Evolutionary conservation across 345 rosid genomes (phyloP).

Genomic region (Conringia planisiliqua): DNA sequence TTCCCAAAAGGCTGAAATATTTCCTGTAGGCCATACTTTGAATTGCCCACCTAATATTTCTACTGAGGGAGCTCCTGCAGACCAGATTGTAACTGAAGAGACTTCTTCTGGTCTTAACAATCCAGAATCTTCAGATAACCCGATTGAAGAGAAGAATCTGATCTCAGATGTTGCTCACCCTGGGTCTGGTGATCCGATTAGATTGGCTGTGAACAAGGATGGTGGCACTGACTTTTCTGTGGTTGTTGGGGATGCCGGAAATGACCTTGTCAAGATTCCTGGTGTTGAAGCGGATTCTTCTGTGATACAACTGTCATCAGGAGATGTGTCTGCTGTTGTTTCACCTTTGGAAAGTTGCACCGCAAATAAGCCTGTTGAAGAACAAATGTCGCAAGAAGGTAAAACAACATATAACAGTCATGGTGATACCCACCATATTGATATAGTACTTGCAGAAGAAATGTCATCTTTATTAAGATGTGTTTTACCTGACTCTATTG

Average conservation of each 20-base stretch:
- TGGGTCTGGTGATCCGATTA: conserved; percentile 10
- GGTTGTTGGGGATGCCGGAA: conserved; percentile 6
- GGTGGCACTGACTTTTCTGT: neutral
- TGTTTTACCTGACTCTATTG: conserved; percentile 11
- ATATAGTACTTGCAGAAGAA: neutral
- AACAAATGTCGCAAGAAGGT: neutral
- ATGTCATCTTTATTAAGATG: neutral
- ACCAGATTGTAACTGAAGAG: conserved; percentile 5
- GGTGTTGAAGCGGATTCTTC: conserved; percentile 11
- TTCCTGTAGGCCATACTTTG: neutral
- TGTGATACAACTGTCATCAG: neutral
- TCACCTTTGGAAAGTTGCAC: neutral
- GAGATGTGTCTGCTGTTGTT: neutral
- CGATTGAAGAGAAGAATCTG: conserved; percentile 1
- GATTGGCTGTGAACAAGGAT: conserved; percentile 6
- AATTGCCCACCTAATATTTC: neutral
- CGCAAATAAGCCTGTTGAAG: no score
- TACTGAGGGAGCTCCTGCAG: conserved; percentile 5
- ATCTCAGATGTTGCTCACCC: conserved; percentile 5
- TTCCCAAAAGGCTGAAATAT: neutral
- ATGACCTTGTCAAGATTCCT: neutral
- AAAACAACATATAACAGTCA: neutral
- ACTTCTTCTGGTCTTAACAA: conserved; percentile 9
- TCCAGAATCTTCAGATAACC: conserved; percentile 3
- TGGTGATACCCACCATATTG: conserved; percentile 5